A percentile compares a stretch with the other conserved stretches of the same genome.
Conservation (phyloP, 768 basidiomycete species). For the Podaxis mareebaensis region DNA sequence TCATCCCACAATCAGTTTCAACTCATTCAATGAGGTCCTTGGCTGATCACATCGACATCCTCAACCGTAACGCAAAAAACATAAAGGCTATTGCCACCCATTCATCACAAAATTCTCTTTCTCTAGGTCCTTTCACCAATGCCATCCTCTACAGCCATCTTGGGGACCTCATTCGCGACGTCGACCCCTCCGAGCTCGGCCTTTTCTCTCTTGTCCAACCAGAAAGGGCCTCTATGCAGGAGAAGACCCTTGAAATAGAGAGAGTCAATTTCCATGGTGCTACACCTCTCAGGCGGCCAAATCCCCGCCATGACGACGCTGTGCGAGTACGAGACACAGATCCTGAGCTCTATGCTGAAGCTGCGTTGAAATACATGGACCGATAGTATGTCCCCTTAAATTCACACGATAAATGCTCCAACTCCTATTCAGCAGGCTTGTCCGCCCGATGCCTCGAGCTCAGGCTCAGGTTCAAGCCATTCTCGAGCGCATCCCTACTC, state of each 20-base stretch:
- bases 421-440: conserved; percentile 32
- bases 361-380: conserved; percentile 75
- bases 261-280: conserved; percentile 70
- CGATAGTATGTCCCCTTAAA: conserved; percentile 59
- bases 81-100: conserved; percentile 47
- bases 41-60: conserved; percentile 72
- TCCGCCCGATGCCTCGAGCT: conserved; percentile 55
- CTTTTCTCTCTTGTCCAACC: conserved; percentile 60
- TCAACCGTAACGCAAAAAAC: conserved; percentile 51
- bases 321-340: conserved; percentile 47
- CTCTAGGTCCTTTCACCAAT: conserved; percentile 54
- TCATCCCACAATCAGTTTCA: conserved; percentile 17
- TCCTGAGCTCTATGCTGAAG: conserved; percentile 75
- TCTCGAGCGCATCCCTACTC: conserved; percentile 37
- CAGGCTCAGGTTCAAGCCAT: conserved; percentile 44
- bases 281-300: conserved; percentile 60
- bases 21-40: conserved; percentile 42
- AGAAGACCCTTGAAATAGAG: conserved; percentile 42
- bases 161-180: conserved; percentile 78
- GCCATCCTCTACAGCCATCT: conserved; percentile 66
- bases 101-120: conserved; percentile 24
- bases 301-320: conserved; percentile 37
- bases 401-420: conserved; percentile 7
- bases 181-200: conserved; percentile 76
- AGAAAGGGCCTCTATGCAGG: conserved; percentile 28